Base-by-base conservation (phyloP, 208 protist genomes). In the Leishmania major region DNA sequence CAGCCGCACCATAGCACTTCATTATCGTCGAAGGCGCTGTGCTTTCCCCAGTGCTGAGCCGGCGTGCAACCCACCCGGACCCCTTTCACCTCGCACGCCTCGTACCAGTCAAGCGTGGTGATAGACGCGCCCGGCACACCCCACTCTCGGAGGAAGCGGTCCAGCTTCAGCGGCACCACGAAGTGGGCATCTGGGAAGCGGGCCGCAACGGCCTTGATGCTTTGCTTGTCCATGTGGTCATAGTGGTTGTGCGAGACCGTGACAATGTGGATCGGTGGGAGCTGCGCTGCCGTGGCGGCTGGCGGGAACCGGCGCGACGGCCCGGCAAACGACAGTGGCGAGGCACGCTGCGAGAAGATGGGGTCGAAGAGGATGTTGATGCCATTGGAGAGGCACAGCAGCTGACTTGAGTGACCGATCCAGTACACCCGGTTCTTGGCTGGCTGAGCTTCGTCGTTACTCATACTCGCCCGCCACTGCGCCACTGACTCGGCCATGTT, bases 201-300 rank as follows among this genome's bases (percentile, higher is more conserved):
- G 43, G 84, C 59, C 35, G 77, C 74, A 8, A 98, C 31, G 25
- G 81, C 64, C 35, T 66, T 66, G 2, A 96, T 51, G 22, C 85
- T 86, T 0, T 74, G 10, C 83, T 86, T 66, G 80, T 96, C 90
- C 49, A 98, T 86, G 85, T 98, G 94, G 77, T 98, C 96, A 84
- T 95, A 97, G 86, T 98, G 96, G 81, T 96, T 95, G 86, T 98
- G 96, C 45, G 89, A 95, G 35, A 98, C 55, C 40, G 91, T 79
- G 28, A 97, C 87, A 47, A 96, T 90, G 85, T 98, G 88, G 8
- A 97, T 80, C 3, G 47, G 69, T n/a, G 94, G 93, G 45, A 97
- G 86, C 67, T 97, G 88, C 15, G 75, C 83, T 0, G 93, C 69
- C 8, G 84, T 81, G 4, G 88, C 81, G 28, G 86, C 67, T 1